Base-by-base conservation (phyloP, 305 asterid species). In the Nicotiana rustica region DNA sequence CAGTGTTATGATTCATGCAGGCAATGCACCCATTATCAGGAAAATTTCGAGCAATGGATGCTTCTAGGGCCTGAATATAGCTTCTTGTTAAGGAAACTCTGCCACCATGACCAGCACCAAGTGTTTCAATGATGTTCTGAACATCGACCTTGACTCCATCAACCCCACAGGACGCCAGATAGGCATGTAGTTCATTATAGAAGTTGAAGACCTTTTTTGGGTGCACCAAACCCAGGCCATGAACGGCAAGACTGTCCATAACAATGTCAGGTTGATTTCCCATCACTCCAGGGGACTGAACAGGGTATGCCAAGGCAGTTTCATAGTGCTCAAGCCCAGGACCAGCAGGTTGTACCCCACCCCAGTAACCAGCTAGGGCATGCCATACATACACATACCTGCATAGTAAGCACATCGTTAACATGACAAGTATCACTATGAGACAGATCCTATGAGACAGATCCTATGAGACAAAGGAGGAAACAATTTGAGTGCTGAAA, bases 81-180 rank as follows among this genome's bases (percentile, higher is more conserved):
- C 97, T 93, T 36, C 97, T 95, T 12, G 99, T 96, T 81, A 96
- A 92, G 64, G 97, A 95, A 64, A 96, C 99, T 81, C 99, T 88
- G 13, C 99, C 99, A 38, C 99, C 99, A 78, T 96, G 95, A 84
- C 99, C 99, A 78, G 97, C 95, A 55, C 99, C 99, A 10, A 96
- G 97, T 81, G 99, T 96, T 88, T 96, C 99, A 13, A 96, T 92
- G 52, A 96, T 96, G 89, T 92, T 96, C 89, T 96, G 99, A 79
- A 96, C 99, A 36, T 96, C 99, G 35, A 96, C 99, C 90, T 96
- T 96, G 86, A 96, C 98, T 47, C 99, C 99, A 85, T 96, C 99
- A 1, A 96, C 92, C 44, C 99, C 99, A 80, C 99, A 96, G 3
- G 98, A 89, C 15, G 98, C 97, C 64, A 96, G 87, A 84, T 96